A percentile compares a stretch with the other conserved stretches of the same genome.
Evolutionary conservation across 306 rosid genomes (phyloP).

Genomic region (Corylus avellana): DNA sequence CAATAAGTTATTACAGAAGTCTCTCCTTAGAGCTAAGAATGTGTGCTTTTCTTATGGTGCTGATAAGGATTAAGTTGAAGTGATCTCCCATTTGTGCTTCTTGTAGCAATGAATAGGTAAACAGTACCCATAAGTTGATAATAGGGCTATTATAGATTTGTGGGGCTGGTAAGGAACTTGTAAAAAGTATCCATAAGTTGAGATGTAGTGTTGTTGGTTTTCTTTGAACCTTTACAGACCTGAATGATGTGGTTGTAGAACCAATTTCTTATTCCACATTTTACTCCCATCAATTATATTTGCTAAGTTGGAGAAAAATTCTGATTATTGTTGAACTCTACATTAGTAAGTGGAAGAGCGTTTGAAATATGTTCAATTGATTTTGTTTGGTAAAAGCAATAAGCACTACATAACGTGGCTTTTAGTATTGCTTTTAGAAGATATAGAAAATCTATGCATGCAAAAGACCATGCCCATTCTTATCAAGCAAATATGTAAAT

Average conservation of each 20-base stretch:
- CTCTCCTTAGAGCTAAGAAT: background rate
- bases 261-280: background rate
- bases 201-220: background rate
- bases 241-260: background rate
- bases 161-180: background rate
- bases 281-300: background rate
- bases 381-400: background rate
- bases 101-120: background rate
- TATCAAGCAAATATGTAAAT: no score
- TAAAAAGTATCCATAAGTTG: background rate
- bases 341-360: background rate
- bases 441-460: background rate
- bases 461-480: no score
- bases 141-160: background rate
- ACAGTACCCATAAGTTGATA: background rate
- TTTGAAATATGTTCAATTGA: background rate
- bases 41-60: background rate
- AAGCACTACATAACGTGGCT: no score
- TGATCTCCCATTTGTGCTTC: background rate
- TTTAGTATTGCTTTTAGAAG: no score
- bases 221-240: background rate
- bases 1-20: background rate
- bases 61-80: background rate
- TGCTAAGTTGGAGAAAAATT: background rate
- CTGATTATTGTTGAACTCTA: no score